Base-by-base conservation (phyloP, 345 rosid genomes). In the Arabis alpina region DNA sequence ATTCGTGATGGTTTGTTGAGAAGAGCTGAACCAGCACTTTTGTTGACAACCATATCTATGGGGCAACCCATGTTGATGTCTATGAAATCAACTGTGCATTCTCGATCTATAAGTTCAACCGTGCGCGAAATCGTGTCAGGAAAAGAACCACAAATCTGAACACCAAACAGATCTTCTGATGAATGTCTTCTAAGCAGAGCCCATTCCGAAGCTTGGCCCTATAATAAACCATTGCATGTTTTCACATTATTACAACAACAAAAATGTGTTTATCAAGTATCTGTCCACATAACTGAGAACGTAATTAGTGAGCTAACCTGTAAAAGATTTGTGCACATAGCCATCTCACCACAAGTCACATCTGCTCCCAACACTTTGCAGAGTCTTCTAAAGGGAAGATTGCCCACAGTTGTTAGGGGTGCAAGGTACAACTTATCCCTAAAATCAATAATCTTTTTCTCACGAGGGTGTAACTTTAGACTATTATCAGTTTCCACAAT, bases 171-270 rank as follows among this genome's bases (percentile, higher is more conserved):
- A 77, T 88, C 96, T 79, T 94, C 99, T 2, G 88, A 89, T 19
- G 87, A 76, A 85, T 94, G 97, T 9, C 93, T 84, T 70, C 97
- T 88, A 69, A 91, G 82, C 79, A 94, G 72, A 65, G 95, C 99
- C 99, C 97, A 94, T 68, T 94, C 99, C n/a, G 99, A 89, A 82
- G 96, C 97, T 83, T 88, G 96, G 47, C 97, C 99, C 97, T 91
- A 60, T 34, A 72, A 36, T n/a, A 30, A 41, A 42, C 2, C 27
- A 42, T 73, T 41, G 47, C 66, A 58, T 12, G 59, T 73, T 56
- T 39, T 40, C 54, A 65, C 45, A 68, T 25, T 68, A 39, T 28
- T 28, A 44, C 13, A 58, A 23, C 19, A 37, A 4, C n/a, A 55
- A 65, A 30, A 36, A 42, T 16, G 49, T 3, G 56, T n/a, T 34